Percentiles rank a stretch among this genome's conserved stretches.
phyloP scores from a whole-genome alignment of 139 green algal genomes.

The Yamagishiella unicocca region DNA sequence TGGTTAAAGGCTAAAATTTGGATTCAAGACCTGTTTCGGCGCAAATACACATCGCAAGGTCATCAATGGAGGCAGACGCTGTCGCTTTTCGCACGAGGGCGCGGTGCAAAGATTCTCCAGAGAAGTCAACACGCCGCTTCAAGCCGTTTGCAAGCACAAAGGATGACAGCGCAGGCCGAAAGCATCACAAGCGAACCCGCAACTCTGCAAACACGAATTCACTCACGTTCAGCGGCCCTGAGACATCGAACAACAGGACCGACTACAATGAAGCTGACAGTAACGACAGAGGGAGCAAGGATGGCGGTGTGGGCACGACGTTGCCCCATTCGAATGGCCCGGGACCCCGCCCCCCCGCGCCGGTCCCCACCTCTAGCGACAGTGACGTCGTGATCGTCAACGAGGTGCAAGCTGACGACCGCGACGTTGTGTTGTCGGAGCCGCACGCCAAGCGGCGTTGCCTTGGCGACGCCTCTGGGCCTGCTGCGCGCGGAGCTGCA shows the following conservation, averaged over 20 bases:
- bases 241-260: too few relatives aligned
- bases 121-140: neutral
- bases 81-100: neutral
- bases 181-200: too few relatives aligned
- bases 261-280: too few relatives aligned
- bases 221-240: too few relatives aligned
- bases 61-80: neutral
- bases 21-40: too few relatives aligned
- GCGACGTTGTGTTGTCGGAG: neutral
- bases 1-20: too few relatives aligned
- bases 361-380: neutral
- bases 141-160: neutral
- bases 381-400: slow-evolving; percentile 20
- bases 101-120: neutral
- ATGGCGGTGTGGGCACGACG: too few relatives aligned
- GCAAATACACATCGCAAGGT: neutral
- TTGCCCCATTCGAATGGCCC: too few relatives aligned
- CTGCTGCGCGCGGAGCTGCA: neutral
- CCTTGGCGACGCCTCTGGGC: neutral
- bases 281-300: too few relatives aligned
- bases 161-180: neutral
- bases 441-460: neutral
- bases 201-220: too few relatives aligned
- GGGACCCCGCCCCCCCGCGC: too few relatives aligned
- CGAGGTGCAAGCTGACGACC: neutral